phyloP scores from a whole-genome alignment of 2,329 filamentous ascomycete genomes.

The Apiospora arundinis region DNA sequence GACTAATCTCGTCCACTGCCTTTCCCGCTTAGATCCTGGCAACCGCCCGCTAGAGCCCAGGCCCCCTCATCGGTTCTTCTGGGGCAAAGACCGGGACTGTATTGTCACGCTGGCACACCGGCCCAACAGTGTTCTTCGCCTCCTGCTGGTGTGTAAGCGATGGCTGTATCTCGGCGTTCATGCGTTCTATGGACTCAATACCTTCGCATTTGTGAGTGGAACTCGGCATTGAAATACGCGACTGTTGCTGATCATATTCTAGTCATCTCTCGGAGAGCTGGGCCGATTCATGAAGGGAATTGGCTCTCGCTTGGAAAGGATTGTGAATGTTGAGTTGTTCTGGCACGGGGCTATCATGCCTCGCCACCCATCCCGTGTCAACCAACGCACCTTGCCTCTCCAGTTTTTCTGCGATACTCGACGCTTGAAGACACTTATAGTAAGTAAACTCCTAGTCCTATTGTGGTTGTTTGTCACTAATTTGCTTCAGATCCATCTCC shows the following conservation, averaged over 20 bases:
- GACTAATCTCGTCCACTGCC: constrained; percentile 43
- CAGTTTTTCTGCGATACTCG: constrained; percentile 43
- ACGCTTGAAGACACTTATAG: constrained; percentile 48
- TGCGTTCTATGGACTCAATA: constrained; percentile 56
- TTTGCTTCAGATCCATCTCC: neutral
- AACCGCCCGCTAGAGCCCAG: constrained; percentile 12
- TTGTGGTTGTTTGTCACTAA: constrained; percentile 35
- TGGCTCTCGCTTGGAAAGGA: constrained; percentile 45
- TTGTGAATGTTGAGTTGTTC: constrained; percentile 53
- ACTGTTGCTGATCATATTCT: no score
- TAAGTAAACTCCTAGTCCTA: neutral
- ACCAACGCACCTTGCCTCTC: constrained; percentile 46
- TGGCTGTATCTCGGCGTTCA: constrained; percentile 49
- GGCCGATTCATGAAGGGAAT: constrained; percentile 54
- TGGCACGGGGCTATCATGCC: constrained; percentile 36
- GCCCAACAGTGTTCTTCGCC: constrained; percentile 45
- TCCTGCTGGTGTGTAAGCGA: constrained; percentile 47
- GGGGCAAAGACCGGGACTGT: constrained; percentile 36
- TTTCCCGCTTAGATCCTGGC: constrained; percentile 48
- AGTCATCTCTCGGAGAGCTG: constrained; percentile 58
- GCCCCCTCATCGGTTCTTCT: constrained; percentile 47
- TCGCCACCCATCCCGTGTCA: constrained; percentile 33
- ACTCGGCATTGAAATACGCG: no score
- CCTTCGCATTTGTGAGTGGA: constrained; percentile 49
- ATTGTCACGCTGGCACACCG: constrained; percentile 42